A percentile compares a stretch with the other conserved stretches of the same genome.
Conservation (phyloP, 345 rosid species). For the Abelmoschus esculentus region DNA sequence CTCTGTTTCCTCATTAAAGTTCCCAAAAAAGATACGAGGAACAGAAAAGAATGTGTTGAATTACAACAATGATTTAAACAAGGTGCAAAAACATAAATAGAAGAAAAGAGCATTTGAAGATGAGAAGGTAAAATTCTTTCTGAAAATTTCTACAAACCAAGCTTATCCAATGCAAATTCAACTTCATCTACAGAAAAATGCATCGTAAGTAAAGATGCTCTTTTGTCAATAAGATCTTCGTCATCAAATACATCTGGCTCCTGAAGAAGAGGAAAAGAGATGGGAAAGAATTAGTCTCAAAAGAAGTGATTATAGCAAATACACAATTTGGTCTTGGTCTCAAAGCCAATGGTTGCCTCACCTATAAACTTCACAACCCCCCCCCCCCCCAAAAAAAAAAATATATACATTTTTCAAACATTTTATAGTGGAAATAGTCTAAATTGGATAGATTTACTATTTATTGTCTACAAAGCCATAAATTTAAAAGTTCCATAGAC, state of each 20-base stretch:
- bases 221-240: conserved; percentile 37
- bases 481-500: neutral
- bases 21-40: neutral
- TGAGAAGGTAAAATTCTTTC: neutral
- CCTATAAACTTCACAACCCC: neutral
- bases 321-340: neutral
- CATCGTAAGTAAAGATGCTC: conserved; percentile 59
- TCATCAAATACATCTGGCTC: conserved; percentile 34
- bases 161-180: conserved; percentile 67
- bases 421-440: neutral
- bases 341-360: neutral
- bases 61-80: neutral
- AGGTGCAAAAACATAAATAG: neutral
- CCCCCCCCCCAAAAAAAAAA: no score
- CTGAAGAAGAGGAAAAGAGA: conserved; percentile 22
- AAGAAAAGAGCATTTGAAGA: neutral
- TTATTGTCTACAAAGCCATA: neutral
- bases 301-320: neutral
- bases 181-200: conserved; percentile 52
- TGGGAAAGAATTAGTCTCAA: neutral
- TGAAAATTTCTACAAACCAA: conserved; percentile 38
- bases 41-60: neutral
- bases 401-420: neutral
- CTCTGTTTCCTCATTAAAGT: neutral
- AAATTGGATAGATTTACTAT: neutral